phyloP scores from a whole-genome alignment of 306 rosid genomes.

The Cicer pinnatifidum region DNA sequence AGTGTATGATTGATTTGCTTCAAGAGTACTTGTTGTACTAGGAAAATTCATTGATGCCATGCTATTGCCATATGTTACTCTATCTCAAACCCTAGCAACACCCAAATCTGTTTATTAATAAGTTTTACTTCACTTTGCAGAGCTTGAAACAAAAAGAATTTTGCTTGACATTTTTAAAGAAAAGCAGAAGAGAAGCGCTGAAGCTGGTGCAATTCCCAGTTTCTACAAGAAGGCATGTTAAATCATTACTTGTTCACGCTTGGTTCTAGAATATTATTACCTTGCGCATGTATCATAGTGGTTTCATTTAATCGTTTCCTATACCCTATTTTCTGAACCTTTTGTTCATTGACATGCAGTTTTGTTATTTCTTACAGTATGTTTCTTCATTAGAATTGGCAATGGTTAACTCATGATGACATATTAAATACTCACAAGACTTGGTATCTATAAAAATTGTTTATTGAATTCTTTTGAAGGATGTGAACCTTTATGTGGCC shows the following conservation, averaged over 20 bases:
- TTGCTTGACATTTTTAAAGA: constrained; percentile 97
- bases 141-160: constrained; percentile 96
- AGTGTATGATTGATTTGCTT: neutral
- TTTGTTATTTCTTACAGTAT: neutral
- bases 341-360: neutral
- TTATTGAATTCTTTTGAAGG: neutral
- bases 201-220: constrained; percentile 94
- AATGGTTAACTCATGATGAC: neutral
- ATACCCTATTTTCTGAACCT: neutral
- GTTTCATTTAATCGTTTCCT: neutral
- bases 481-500: neutral
- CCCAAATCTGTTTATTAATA: neutral
- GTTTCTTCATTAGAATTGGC: constrained; percentile 11
- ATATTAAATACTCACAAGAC: neutral
- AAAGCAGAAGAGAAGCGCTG: constrained; percentile 90
- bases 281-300: neutral
- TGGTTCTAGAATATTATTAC: constrained; percentile 35
- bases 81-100: constrained; percentile 17
- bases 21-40: neutral
- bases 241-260: constrained; percentile 37
- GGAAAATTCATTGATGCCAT: neutral
- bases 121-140: constrained; percentile 49
- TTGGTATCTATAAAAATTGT: neutral
- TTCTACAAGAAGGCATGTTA: constrained; percentile 91
- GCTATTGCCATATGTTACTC: neutral